Percentiles rank a stretch among this genome's conserved stretches.
phyloP scores from a whole-genome alignment of 441 rosid species.

The Bruguiera hainesii region DNA sequence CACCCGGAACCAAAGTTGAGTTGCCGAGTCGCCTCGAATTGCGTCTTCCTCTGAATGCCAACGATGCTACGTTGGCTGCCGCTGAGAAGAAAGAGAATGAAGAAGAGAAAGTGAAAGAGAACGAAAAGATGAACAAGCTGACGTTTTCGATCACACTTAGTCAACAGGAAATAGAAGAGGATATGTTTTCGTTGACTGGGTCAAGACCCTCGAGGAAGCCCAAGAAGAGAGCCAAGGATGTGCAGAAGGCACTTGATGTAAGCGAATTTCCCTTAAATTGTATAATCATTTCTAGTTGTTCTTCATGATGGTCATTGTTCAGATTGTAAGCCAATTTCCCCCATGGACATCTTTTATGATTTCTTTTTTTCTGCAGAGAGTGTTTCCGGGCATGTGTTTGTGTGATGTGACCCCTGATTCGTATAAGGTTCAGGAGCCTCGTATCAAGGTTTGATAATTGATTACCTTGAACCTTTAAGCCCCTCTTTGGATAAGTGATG shows the following conservation, averaged over 20 bases:
- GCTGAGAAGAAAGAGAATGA: constrained; percentile 15
- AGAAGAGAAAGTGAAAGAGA: constrained; percentile 20
- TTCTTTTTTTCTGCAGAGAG: constrained; percentile 32
- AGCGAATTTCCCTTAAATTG: not conserved
- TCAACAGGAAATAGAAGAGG: constrained; percentile 35
- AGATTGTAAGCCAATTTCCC: constrained; percentile 20
- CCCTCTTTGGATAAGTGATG: not conserved
- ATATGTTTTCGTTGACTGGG: constrained; percentile 28
- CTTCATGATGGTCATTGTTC: too few species aligned
- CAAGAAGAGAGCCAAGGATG: constrained; percentile 28
- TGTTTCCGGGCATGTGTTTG: constrained; percentile 67
- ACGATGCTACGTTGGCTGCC: not conserved
- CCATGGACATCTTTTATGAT: constrained; percentile 10
- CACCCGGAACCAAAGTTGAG: constrained; percentile 25
- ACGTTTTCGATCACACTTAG: constrained; percentile 28
- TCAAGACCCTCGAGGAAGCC: constrained; percentile 32
- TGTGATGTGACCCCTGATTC: constrained; percentile 46
- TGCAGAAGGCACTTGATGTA: constrained; percentile 46
- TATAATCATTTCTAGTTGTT: too few species aligned
- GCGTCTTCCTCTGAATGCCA: constrained; percentile 18
- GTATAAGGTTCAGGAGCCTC: constrained; percentile 47
- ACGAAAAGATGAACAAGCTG: constrained; percentile 29
- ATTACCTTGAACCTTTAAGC: not conserved
- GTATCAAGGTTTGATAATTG: constrained; percentile 34
- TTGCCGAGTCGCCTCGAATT: constrained; percentile 22